Evolutionary conservation across 371 early-diverging fungal genomes (phyloP).

Genomic region (Thermomucor indicae-seudaticae): DNA sequence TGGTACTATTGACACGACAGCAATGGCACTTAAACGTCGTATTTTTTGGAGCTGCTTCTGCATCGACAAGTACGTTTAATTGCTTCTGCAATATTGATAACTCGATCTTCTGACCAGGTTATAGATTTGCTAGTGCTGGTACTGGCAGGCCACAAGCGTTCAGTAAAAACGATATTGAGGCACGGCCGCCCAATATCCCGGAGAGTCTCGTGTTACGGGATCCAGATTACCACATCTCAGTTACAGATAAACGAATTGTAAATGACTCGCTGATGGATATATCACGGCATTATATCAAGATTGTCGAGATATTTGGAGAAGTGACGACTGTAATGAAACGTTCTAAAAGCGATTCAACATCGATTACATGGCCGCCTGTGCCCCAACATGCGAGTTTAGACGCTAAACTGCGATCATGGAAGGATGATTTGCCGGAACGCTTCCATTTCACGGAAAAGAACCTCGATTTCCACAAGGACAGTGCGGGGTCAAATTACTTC

Average conservation of each 20-base stretch:
- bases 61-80: slow-evolving; percentile 37
- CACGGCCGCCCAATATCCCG: slow-evolving; percentile 41
- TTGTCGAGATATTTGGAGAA: slow-evolving; percentile 44
- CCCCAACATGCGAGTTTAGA: slow-evolving; percentile 42
- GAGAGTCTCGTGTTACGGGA: slow-evolving; percentile 41
- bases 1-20: slow-evolving; percentile 40
- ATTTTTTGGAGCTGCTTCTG: slow-evolving; percentile 58
- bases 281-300: slow-evolving; percentile 21
- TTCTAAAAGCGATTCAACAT: slow-evolving; percentile 26
- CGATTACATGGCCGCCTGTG: slow-evolving; percentile 47
- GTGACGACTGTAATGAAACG: slow-evolving; percentile 47
- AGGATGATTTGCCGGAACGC: slow-evolving; percentile 18
- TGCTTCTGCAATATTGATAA: no score
- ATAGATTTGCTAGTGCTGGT: slow-evolving; percentile 41
- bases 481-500: slow-evolving; percentile 27
- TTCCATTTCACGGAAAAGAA: slow-evolving; percentile 23
- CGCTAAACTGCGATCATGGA: slow-evolving; percentile 30
- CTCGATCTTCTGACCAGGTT: no score
- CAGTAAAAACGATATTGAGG: slow-evolving; percentile 52
- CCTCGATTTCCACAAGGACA: slow-evolving; percentile 19
- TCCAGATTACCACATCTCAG: slow-evolving; percentile 20
- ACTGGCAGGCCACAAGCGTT: slow-evolving; percentile 57
- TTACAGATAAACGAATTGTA: slow-evolving; percentile 12
- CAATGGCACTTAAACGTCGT: slow-evolving; percentile 52
- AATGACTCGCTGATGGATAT: slow-evolving; percentile 31